Percentiles rank a stretch among this genome's conserved stretches.
Evolutionary conservation across 371 early-diverging fungal species (phyloP).

Genomic region (Mucor plumbeus): DNA sequence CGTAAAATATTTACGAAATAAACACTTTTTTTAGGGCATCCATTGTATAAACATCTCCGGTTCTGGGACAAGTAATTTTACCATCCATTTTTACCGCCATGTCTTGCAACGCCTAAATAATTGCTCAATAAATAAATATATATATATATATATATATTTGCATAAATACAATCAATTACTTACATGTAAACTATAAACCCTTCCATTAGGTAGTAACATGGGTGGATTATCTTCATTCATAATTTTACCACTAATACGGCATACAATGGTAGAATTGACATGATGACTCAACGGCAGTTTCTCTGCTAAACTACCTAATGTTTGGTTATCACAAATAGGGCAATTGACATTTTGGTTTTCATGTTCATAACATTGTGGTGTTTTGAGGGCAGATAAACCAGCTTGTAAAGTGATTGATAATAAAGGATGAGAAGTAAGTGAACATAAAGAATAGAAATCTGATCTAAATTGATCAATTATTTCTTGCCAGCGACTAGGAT

Average conservation of each 20-base stretch:
- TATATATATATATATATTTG: not conserved
- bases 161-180: not conserved
- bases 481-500: constrained; percentile 77
- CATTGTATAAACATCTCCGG: constrained; percentile 65
- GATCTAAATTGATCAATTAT: constrained; percentile 80
- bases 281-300: constrained; percentile 90
- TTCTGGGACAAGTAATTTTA: constrained; percentile 82
- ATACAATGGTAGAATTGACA: constrained; percentile 91
- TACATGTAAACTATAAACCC: constrained; percentile 87
- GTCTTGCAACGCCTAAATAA: constrained; percentile 74
- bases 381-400: constrained; percentile 93
- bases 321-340: constrained; percentile 89
- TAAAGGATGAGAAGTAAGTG: constrained; percentile 82
- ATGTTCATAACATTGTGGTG: constrained; percentile 75
- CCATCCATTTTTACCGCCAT: constrained; percentile 82
- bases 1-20: constrained; percentile 59
- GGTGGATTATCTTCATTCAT: constrained; percentile 97
- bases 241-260: constrained; percentile 83
- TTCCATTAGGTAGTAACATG: constrained; percentile 94
- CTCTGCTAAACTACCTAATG: constrained; percentile 82
- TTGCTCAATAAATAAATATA: no score
- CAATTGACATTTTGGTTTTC: constrained; percentile 88
- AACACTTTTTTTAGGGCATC: constrained; percentile 85
- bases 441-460: constrained; percentile 85
- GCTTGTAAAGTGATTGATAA: constrained; percentile 89